Evolutionary conservation across 345 rosid genomes (phyloP).

Genomic region (Mercurialis annua): DNA sequence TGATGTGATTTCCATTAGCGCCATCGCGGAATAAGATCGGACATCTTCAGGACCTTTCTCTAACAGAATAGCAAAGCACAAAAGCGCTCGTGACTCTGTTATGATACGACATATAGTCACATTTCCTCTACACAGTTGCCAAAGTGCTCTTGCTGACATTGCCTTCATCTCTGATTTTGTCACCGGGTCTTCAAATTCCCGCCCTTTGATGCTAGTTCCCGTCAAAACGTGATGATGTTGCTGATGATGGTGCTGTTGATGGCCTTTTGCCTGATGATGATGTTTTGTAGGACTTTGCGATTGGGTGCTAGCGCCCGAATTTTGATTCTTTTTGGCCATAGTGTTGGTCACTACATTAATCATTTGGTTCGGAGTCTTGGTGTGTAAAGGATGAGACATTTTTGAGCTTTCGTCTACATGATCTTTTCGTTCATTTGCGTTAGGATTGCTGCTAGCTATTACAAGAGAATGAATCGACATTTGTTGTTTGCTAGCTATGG

Average conservation of each 20-base stretch:
- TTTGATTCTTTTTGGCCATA: conserved; percentile 2
- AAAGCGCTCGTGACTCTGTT: conserved; percentile 31
- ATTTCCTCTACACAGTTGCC: conserved; percentile 23
- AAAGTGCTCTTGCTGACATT: conserved; percentile 35
- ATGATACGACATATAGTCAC: conserved; percentile 22
- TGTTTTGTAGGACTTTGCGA: neutral
- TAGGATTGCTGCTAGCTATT: conserved; percentile 19
- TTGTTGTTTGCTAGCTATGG: conserved; percentile 25
- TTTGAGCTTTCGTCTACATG: conserved; percentile 18
- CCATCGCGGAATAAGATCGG: conserved; percentile 29
- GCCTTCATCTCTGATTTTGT: conserved; percentile 35
- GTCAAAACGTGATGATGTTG: conserved; percentile 14
- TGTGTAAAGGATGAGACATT: conserved; percentile 18
- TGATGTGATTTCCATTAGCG: conserved; percentile 32
- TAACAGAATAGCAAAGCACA: conserved; percentile 26
- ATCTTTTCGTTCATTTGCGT: neutral
- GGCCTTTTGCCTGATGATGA: neutral
- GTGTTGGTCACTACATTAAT: neutral
- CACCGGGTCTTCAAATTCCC: conserved; percentile 29
- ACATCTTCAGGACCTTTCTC: conserved; percentile 31
- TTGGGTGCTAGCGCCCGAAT: neutral
- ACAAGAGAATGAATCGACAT: conserved; percentile 29
- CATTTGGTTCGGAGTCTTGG: conserved; percentile 7
- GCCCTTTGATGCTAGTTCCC: conserved; percentile 31
- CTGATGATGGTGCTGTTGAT: neutral